Evolutionary conservation across 768 basidiomycete species (phyloP).

Genomic region (button mushroom (Agaricus bisporus)): DNA sequence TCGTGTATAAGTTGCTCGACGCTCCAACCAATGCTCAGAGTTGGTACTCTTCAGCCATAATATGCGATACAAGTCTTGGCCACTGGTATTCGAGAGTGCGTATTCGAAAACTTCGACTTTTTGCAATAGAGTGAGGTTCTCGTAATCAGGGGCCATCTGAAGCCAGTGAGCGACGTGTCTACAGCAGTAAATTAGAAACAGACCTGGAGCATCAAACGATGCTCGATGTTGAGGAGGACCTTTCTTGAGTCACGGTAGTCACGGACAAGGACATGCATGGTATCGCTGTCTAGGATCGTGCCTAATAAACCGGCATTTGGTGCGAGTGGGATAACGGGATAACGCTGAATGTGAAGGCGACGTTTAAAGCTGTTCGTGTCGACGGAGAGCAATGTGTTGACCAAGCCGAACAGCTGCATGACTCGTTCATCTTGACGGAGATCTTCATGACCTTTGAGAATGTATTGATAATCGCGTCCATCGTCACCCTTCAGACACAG

Average conservation of each 20-base stretch:
- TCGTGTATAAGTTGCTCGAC: conserved; percentile 91
- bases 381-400: conserved; percentile 89
- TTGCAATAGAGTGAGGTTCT: conserved; percentile 87
- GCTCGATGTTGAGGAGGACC: conserved; percentile 95
- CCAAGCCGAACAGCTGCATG: conserved; percentile 97
- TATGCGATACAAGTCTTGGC: conserved; percentile 94
- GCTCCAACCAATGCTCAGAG: conserved; percentile 97
- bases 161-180: conserved; percentile 2
- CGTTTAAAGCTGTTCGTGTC: conserved; percentile 96
- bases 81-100: conserved; percentile 95
- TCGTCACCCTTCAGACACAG: conserved; percentile 85
- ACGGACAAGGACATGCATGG: conserved; percentile 91
- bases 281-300: conserved; percentile 95
- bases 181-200: conserved; percentile 10
- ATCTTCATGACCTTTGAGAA: conserved; percentile 97
- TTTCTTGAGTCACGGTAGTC: conserved; percentile 96
- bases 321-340: conserved; percentile 88
- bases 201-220: conserved; percentile 97
- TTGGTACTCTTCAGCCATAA: conserved; percentile 93
- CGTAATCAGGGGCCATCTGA: conserved; percentile 99
- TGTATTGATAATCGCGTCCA: conserved; percentile 88
- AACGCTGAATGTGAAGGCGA: conserved; percentile 90
- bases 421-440: conserved; percentile 98
- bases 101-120: conserved; percentile 99
- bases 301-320: conserved; percentile 93